Conservation (phyloP, 2,329 filamentous ascomycete species). For the Scedosporium aurantiacum region DNA sequence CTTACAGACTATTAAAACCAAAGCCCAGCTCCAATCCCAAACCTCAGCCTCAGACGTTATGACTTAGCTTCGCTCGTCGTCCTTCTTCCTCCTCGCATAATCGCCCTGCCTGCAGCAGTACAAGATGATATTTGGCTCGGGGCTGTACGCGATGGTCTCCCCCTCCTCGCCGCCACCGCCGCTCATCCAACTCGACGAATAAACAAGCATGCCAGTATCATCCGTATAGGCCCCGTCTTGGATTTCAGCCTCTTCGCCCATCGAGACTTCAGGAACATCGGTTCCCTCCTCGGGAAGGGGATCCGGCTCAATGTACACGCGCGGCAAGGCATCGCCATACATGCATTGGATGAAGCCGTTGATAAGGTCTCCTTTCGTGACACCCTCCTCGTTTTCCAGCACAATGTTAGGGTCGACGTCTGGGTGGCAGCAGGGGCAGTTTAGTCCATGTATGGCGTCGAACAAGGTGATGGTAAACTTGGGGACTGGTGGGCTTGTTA, state of each 20-base stretch:
- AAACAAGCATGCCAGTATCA: neutral
- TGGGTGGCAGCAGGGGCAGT: conserved; percentile 3
- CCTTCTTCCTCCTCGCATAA: neutral
- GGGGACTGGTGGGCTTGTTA: neutral
- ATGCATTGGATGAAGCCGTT: neutral
- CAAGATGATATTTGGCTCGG: neutral
- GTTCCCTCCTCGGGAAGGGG: neutral
- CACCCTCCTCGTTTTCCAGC: conserved; percentile 1
- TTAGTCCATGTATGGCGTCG: neutral
- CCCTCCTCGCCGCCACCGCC: neutral
- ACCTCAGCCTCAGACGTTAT: too few species aligned
- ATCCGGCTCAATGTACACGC: neutral
- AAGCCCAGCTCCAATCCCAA: too few species aligned
- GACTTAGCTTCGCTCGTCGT: neutral
- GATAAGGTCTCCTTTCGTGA: conserved; percentile 2
- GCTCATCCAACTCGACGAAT: neutral
- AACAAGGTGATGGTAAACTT: neutral
- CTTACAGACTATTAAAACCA: too few species aligned
- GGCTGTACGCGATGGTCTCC: neutral
- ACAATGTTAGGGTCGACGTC: neutral
- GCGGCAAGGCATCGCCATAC: neutral
- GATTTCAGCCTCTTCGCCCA: neutral
- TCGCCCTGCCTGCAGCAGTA: neutral
- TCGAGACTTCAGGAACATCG: neutral
- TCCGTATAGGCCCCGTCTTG: neutral